Evolutionary conservation across 1,139 yeast genomes (phyloP), one percentile per base, ranked within the genome.

Genomic region (Trichomonascaceae sp.): DNA sequence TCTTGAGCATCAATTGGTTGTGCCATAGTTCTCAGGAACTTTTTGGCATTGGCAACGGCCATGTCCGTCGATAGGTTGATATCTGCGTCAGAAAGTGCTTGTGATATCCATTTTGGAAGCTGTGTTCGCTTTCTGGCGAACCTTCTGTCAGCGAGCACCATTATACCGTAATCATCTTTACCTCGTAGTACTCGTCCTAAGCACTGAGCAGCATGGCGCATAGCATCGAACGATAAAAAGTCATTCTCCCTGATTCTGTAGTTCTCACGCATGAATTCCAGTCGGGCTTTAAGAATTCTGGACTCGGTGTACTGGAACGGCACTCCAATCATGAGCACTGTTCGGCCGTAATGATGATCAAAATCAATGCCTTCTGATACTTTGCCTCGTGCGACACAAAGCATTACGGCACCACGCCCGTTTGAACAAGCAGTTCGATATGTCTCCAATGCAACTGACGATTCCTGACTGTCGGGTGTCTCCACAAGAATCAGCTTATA

Each of bases 181-280:
- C 99, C 99, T 74, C 99, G 82, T 61, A 93, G 74, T 53, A 93
- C 99, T 67, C 99, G 82, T 13, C 99, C 99, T 64, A 93, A 73
- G 72, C 99, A 93, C 71, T 93, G 99, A 0, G 99, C 99, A 2
- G 99, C 99, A 74, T 93, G 99, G 67, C 99, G 82, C 99, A 93
- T 95, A 36, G 99, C 99, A 72, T 93, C 99, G 78, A 93, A 93
- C 20, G 98, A 90, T 47, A 93, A 71, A 66, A 93, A 93, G 65
- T 95, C 99, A 66, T 89, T 91, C 66, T 93, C 99, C 59, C 89
- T 79, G 53, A 93, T 93, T 63, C 89, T 95, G 66, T 82, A 91
- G 66, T 90, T 91, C 67, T 93, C 99, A 63, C 99, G 78, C 70
- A 93, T 72, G 65, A 93, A 93, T 68, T 95, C 99, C 53, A 93